phyloP scores from a whole-genome alignment of 805 yeast species.

The Ogataea pilisensis region DNA sequence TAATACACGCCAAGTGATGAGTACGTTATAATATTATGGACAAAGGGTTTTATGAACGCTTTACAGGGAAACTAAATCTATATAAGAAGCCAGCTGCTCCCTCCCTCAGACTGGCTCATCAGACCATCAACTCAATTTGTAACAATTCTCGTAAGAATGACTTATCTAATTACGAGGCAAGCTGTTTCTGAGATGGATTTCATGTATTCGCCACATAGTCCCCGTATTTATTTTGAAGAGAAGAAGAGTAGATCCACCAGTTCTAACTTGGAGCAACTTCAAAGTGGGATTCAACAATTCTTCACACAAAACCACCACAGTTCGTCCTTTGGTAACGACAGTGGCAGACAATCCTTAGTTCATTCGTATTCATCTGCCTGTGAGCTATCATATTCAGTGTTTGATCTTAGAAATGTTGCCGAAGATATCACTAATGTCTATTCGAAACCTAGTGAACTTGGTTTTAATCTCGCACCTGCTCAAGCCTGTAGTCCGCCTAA shows the following conservation, averaged over 20 bases:
- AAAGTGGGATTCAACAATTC: background rate
- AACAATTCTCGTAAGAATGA: background rate
- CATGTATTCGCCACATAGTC: background rate
- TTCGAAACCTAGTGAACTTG: background rate
- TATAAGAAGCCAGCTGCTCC: too few species aligned
- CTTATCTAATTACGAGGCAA: too few species aligned
- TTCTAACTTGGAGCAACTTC: constrained; percentile 3
- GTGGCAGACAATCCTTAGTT: background rate
- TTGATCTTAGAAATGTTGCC: background rate
- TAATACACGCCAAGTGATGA: too few species aligned
- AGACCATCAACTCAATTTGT: too few species aligned
- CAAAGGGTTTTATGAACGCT: too few species aligned
- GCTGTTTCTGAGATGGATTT: background rate
- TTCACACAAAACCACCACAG: background rate
- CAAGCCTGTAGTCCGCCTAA: constrained; percentile 23
- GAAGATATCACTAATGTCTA: background rate
- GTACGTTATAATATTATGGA: too few species aligned
- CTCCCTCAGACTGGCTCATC: too few species aligned
- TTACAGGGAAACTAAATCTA: too few species aligned
- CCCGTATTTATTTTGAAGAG: background rate
- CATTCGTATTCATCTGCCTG: background rate
- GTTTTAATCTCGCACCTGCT: constrained; percentile 19
- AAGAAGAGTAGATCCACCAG: constrained; percentile 1
- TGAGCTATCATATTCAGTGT: too few species aligned
- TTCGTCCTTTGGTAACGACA: background rate